phyloP scores from a whole-genome alignment of 106 monocot genomes.

The Dioscorea alata region DNA sequence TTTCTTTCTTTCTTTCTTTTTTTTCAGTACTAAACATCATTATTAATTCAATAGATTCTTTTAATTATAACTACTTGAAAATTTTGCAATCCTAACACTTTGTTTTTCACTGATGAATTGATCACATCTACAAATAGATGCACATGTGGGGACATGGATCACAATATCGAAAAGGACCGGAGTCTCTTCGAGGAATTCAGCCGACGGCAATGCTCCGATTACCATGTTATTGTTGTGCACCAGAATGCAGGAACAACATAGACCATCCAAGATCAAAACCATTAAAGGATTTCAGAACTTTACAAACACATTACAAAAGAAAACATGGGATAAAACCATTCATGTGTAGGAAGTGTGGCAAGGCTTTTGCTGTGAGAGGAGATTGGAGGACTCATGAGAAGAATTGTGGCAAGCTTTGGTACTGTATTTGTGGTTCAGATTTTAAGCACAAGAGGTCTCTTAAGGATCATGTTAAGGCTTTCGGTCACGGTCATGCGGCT shows the following conservation, averaged over 20 bases:
- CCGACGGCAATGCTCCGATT: conserved; percentile 11
- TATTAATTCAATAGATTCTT: too few species aligned
- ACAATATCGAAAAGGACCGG: conserved; percentile 8
- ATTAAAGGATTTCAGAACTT: conserved; percentile 8
- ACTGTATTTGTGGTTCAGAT: conserved; percentile 10
- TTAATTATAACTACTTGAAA: too few species aligned
- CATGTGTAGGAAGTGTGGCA: conserved; percentile 11
- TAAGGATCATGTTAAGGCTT: conserved; percentile 11
- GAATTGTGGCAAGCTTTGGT: conserved; percentile 12
- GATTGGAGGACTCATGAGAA: conserved; percentile 16
- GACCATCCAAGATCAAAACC: conserved; percentile 10
- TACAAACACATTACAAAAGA: conserved; percentile 10
- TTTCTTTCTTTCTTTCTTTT: too few species aligned
- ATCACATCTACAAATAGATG: not conserved
- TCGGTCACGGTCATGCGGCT: conserved; percentile 5
- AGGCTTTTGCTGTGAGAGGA: conserved; percentile 8
- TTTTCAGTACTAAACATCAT: too few species aligned
- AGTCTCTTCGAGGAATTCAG: conserved; percentile 10
- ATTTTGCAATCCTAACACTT: too few species aligned
- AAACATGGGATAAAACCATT: conserved; percentile 15
- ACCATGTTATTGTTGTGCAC: conserved; percentile 9
- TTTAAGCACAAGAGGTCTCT: conserved; percentile 15
- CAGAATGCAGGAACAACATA: conserved; percentile 8
- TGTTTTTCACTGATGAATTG: too few species aligned
- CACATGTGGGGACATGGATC: conserved; percentile 16